phyloP scores from a whole-genome alignment of 305 asterid genomes.

The Solanum aculeatissimum region DNA sequence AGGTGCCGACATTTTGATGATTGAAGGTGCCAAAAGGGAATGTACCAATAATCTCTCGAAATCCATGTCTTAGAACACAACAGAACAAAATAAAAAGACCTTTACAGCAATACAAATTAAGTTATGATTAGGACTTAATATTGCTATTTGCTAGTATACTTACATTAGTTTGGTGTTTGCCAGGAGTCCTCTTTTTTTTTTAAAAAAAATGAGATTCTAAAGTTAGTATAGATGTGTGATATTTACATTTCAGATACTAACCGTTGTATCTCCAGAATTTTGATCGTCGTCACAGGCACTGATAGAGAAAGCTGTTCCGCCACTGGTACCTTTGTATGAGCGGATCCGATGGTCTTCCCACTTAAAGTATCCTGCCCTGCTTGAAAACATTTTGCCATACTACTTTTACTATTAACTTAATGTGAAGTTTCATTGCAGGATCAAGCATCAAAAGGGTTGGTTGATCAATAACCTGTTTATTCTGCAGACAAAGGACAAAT shows the following conservation, averaged over 20 bases:
- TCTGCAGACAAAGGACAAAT: conserved; percentile 50
- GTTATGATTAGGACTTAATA: not conserved
- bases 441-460: not conserved
- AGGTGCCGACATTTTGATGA: not conserved
- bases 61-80: not conserved
- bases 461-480: conserved; percentile 31
- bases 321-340: conserved; percentile 37
- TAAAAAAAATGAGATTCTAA: not conserved
- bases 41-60: not conserved
- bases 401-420: not conserved
- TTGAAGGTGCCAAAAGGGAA: not conserved
- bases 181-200: not conserved
- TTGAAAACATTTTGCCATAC: conserved; percentile 2
- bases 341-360: conserved; percentile 45
- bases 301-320: conserved; percentile 50
- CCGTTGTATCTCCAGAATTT: conserved; percentile 52
- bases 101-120: not conserved
- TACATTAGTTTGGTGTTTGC: not conserved
- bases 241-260: not conserved
- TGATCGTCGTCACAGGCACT: conserved; percentile 64
- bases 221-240: not conserved
- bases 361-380: conserved; percentile 35
- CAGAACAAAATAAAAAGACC: too few species aligned
- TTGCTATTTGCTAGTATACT: too few species aligned
- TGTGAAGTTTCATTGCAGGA: not conserved